These are phyloP conservation scores for Trichoderma afroharzianum DNA, from an alignment of 2,329 filamentous ascomycete genomes.

Conservation along the genomic window DNA sequence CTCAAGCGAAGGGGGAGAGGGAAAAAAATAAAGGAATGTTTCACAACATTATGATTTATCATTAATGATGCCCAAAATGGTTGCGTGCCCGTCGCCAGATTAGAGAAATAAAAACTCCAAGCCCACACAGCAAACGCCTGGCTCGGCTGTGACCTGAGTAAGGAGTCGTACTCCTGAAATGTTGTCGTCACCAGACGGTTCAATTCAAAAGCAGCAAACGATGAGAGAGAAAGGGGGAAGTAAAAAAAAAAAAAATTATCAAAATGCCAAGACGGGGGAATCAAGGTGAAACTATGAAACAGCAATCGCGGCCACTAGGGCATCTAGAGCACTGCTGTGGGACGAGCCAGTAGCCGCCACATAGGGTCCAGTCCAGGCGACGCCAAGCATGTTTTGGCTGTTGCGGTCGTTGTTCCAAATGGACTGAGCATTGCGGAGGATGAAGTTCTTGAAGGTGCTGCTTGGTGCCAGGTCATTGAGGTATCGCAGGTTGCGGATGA, in stretches of 20 bases:
- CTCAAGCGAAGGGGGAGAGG: background rate
- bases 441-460: conserved; percentile 48
- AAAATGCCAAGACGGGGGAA: background rate
- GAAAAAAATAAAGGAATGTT: background rate
- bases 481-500: conserved; percentile 60
- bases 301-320: conserved; percentile 57
- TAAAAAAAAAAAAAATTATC: background rate
- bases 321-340: conserved; percentile 64
- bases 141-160: conserved; percentile 8
- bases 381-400: conserved; percentile 49
- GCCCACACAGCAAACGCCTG: conserved; percentile 15
- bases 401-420: conserved; percentile 61
- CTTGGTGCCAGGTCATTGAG: conserved; percentile 51
- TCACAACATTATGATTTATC: conserved; percentile 15
- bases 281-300: conserved; percentile 28
- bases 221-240: background rate
- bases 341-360: conserved; percentile 50
- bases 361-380: conserved; percentile 64
- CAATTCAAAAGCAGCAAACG: conserved; percentile 4
- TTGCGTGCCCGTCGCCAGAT: conserved; percentile 1
- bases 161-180: background rate
- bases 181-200: conserved; percentile 10
- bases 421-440: conserved; percentile 59
- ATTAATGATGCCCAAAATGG: conserved; percentile 7
- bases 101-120: background rate